Percentiles rank a stretch among this genome's conserved stretches.
These are phyloP conservation scores for Epichloe sibirici DNA, from an alignment of 2,329 filamentous ascomycete genomes.

Conservation along the genomic window DNA sequence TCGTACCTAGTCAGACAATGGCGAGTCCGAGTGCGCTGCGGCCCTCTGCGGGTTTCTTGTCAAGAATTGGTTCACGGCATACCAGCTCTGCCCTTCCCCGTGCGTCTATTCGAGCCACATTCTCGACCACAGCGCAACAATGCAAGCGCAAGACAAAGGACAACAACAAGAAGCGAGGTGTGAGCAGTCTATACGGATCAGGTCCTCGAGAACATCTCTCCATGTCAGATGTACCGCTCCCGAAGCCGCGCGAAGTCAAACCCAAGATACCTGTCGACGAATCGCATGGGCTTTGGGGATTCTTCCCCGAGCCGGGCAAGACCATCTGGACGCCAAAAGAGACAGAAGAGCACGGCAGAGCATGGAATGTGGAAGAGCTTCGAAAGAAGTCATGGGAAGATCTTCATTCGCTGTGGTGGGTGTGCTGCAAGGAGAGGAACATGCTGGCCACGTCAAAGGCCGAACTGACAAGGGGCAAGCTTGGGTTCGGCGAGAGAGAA, in stretches of 20 bases:
- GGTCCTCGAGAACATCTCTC: constrained; percentile 65
- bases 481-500: constrained; percentile 65
- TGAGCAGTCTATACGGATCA: constrained; percentile 68
- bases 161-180: constrained; percentile 66
- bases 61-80: constrained; percentile 2
- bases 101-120: constrained; percentile 17
- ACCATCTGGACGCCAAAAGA: constrained; percentile 62
- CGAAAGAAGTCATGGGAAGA: constrained; percentile 88
- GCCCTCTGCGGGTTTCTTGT: constrained; percentile 15
- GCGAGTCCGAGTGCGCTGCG: constrained; percentile 17
- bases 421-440: constrained; percentile 84
- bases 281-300: constrained; percentile 82
- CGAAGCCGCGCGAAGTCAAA: constrained; percentile 52
- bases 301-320: constrained; percentile 64
- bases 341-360: constrained; percentile 59
- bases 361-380: constrained; percentile 78
- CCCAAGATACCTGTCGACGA: constrained; percentile 49
- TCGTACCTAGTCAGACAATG: constrained; percentile 14
- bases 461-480: constrained; percentile 54
- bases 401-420: constrained; percentile 86
- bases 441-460: constrained; percentile 64
- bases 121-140: constrained; percentile 44
- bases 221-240: constrained; percentile 59
- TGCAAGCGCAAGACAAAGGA: constrained; percentile 48
- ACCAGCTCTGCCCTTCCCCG: constrained; percentile 7